A percentile compares a stretch with the other conserved stretches of the same genome.
Evolutionary conservation across 495 filamentous ascomycete species (phyloP).

Genomic region (Lasiosphaeriaceae sp.): DNA sequence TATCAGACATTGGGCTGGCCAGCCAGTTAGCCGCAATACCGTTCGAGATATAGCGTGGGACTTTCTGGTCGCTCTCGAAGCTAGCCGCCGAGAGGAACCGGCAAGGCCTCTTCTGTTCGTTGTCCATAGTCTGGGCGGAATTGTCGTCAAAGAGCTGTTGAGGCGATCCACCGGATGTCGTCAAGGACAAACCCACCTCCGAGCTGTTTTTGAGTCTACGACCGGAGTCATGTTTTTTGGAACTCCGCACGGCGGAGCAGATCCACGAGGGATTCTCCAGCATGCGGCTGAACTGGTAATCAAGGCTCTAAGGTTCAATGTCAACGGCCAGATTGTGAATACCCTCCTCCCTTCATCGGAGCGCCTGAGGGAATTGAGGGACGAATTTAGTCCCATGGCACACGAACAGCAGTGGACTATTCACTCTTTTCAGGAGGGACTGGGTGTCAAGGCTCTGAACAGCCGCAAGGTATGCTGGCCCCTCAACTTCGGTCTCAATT

Average conservation of each 20-base stretch:
- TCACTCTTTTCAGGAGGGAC: slow-evolving; percentile 36
- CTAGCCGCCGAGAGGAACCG: slow-evolving; percentile 19
- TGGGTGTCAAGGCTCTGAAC: slow-evolving; percentile 15
- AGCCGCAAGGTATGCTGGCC: slow-evolving; percentile 4
- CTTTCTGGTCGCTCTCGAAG: slow-evolving; percentile 33
- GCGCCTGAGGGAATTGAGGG: slow-evolving; percentile 26
- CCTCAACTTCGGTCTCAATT: no score
- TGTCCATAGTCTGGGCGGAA: slow-evolving; percentile 51
- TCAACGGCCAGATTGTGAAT: slow-evolving; percentile 20
- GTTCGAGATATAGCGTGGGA: slow-evolving; percentile 36
- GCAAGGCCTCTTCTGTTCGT: slow-evolving; percentile 42
- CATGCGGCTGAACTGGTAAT: slow-evolving; percentile 12
- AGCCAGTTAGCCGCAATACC: slow-evolving; percentile 22
- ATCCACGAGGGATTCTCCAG: slow-evolving; percentile 20
- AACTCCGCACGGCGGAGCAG: slow-evolving; percentile 38
- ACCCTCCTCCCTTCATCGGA: slow-evolving; percentile 29
- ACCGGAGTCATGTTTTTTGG: slow-evolving; percentile 40
- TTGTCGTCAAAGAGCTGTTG: slow-evolving; percentile 45
- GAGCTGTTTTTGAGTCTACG: slow-evolving; percentile 30
- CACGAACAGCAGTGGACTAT: slow-evolving; percentile 26
- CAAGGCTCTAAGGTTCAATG: slow-evolving; percentile 23
- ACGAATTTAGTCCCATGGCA: slow-evolving; percentile 28
- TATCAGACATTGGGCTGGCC: slow-evolving; percentile 25
- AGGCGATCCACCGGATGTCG: slow-evolving; percentile 18
- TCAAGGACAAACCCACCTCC: slow-evolving; percentile 14